These are phyloP conservation scores for Apiotrichum porosum DNA, from an alignment of 1,284 basidiomycete genomes.

Conservation along the genomic window DNA sequence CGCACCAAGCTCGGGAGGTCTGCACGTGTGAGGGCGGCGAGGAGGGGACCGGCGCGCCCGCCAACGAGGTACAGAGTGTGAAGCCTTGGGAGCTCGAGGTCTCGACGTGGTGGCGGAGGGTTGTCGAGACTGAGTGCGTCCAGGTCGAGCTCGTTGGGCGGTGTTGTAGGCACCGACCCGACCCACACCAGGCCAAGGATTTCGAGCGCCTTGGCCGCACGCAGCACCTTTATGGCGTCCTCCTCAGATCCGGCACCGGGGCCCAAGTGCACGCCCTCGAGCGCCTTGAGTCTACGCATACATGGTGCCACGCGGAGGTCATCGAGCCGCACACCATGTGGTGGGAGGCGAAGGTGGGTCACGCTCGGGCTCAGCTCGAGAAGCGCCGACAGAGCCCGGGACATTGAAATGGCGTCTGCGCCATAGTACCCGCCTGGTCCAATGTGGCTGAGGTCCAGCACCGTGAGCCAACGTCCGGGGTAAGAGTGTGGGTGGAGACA, in stretches of 20 bases:
- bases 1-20: slow-evolving; percentile 62
- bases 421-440: slow-evolving; percentile 56
- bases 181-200: slow-evolving; percentile 61
- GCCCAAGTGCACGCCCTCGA: slow-evolving; percentile 56
- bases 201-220: slow-evolving; percentile 58
- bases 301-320: slow-evolving; percentile 53
- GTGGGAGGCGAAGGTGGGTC: slow-evolving; percentile 57
- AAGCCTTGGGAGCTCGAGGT: slow-evolving; percentile 57
- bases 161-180: slow-evolving; percentile 39
- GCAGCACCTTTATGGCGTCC: slow-evolving; percentile 54
- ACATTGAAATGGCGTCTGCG: slow-evolving; percentile 54
- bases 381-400: slow-evolving; percentile 38
- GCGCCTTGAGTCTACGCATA: slow-evolving; percentile 50
- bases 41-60: slow-evolving; percentile 61
- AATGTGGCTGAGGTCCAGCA: slow-evolving; percentile 62
- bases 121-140: background rate
- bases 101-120: background rate
- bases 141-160: slow-evolving; percentile 20
- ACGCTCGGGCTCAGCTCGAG: slow-evolving; percentile 69
- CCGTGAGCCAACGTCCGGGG: slow-evolving; percentile 75
- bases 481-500: slow-evolving; percentile 73
- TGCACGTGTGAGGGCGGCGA: slow-evolving; percentile 59
- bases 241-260: slow-evolving; percentile 52
- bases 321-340: slow-evolving; percentile 52
- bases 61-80: slow-evolving; percentile 63